A percentile compares a stretch with the other conserved stretches of the same genome.
Conservation (phyloP, 768 basidiomycete species). For the Naganishia onofrii region DNA sequence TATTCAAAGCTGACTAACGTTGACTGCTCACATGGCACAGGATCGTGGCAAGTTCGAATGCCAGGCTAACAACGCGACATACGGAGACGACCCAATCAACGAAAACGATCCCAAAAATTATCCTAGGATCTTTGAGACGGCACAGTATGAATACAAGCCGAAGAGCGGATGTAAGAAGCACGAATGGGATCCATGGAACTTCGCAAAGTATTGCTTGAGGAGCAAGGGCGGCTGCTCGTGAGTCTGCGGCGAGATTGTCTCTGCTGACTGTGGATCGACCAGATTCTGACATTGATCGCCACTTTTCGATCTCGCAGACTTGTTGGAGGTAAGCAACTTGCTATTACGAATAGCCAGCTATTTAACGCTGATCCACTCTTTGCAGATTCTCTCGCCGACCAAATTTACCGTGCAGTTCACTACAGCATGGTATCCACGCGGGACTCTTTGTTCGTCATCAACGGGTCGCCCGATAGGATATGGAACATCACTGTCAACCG, state of each 20-base stretch:
- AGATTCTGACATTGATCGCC: too few species aligned
- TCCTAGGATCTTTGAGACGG: conserved; percentile 3
- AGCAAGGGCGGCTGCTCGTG: conserved; percentile 9
- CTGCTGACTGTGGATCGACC: too few species aligned
- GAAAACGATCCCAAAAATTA: background rate
- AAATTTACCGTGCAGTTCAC: conserved; percentile 3
- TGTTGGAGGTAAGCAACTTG: background rate
- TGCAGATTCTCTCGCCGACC: conserved; percentile 18
- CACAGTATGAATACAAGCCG: conserved; percentile 19
- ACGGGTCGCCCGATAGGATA: background rate
- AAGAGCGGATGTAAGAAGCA: conserved; percentile 8
- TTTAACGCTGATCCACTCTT: background rate
- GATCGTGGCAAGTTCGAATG: background rate
- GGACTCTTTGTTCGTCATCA: background rate
- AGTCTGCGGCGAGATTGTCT: background rate
- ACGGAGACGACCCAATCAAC: background rate
- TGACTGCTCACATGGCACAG: background rate
- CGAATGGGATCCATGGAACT: background rate
- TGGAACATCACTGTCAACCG: conserved; percentile 1
- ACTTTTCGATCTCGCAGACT: background rate
- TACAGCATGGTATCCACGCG: background rate
- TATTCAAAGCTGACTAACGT: background rate
- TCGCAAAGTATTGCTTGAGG: conserved; percentile 7
- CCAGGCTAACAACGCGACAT: background rate
- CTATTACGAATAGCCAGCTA: too few species aligned